Evolutionary conservation across 371 early-diverging fungal species (phyloP), one percentile per base, ranked within the genome.

Genomic region (Mucor indicus): DNA sequence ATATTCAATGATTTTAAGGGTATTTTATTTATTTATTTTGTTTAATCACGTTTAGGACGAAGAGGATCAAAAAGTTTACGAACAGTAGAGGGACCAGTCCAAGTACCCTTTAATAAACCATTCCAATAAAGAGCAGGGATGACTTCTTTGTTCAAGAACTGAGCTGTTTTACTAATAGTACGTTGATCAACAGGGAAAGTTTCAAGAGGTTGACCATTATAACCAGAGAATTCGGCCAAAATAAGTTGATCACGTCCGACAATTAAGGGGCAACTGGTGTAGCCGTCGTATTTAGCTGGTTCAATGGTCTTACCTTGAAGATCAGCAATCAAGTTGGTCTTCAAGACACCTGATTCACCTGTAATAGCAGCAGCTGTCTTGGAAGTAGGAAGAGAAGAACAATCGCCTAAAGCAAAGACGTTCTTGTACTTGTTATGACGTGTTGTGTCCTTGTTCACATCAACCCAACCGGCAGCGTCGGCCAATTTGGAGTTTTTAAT

Each of bases 291-390:
- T 1, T 57, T 74, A n/a, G 77, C 70, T 7, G 72, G 67, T 4
- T 67, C 29, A 16, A 66, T 55, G 37, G 57, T 55, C 48, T 73
- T 63, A 35, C 77, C 80, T 43, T 70, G 60, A 43, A 91, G 72
- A 47, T 84, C 83, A 35, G 76, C 72, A 48, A 90, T 74, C 61
- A 93, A 62, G 67, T 93, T 93, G 60, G 73, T 67, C 63, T 82
- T 87, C 24, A 90, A 58, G 1, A 91, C 89, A 17, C 73, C 80
- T 4, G 91, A 83, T 72, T 93, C 87, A 27, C 80, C 82, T 6
- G 92, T 85, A 45, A 89, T 89, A 15, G 94, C 93, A 15, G 92
- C 93, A 1, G 92, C 93, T 1, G 94, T 93, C 75, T 93, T 93
- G 58, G 90, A 89, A 1, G 93, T 92, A n/a, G 94, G 93, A 23